Evolutionary conservation across 257 asterid genomes (phyloP), one percentile per base, ranked within the genome.

Genomic region (Datura wrightii): DNA sequence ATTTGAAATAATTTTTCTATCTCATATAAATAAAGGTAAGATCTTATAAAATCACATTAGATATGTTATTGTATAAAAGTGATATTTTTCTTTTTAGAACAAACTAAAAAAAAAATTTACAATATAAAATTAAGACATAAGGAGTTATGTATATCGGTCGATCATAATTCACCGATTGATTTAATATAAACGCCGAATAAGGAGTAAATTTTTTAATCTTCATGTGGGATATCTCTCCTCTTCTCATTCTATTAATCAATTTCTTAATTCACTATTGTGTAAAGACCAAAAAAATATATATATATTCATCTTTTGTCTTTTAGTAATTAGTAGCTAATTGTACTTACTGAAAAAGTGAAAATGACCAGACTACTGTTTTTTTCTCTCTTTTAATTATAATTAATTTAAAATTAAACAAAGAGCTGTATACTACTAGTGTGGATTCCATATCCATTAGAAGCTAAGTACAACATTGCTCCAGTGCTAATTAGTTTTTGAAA

Each of bases 361-460:
- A 66, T 66, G 76, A 66, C 13, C 10, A 13, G 42, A 34, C 24
- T 66, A 14, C 48, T 36, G 5, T 66, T 6, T 62, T 9, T 13
- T 65, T 34, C 10, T 24, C 41, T 36, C 8, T 34, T 65, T 66
- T 36, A 5, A 39, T 39, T 39, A 39, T 39, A 2, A 50, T 48
- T 19, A n/a, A 10, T 10, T 63, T 63, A 9, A 11, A 0, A 41
- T 2, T 63, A 63, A 63, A 63, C 44, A 63, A 10, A 15, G 71
- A 63, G 71, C 34, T 63, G 71, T 10, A 63, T 34, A 31, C n/a
- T 15, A 76, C n/a, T 74, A 19, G 42, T 72, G 10, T 71, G 18
- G 79, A 74, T 74, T 74, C 80, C 59, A 74, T 39, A 39, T 74
- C 19, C 39, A 74, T 42, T 50, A 76, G 24, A 48, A 53, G 62